A percentile compares a stretch with the other conserved stretches of the same genome.
Evolutionary conservation across 371 early-diverging fungal species (phyloP).

Genomic region (Mucor irregularis): DNA sequence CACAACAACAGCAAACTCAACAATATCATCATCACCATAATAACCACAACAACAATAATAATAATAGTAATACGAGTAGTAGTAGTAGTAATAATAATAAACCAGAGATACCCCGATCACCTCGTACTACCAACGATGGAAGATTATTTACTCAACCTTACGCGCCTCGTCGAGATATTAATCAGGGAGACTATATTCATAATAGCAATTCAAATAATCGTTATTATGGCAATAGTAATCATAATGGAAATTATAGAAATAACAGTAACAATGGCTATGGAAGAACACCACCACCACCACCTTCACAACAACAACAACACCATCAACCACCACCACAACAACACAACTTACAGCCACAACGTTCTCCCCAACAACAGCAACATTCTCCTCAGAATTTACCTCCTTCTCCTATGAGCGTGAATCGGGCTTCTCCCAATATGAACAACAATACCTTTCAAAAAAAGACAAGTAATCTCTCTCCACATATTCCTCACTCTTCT

Average conservation of each 20-base stretch:
- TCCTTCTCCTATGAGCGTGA: slow-evolving; percentile 34
- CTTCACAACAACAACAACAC: slow-evolving; percentile 13
- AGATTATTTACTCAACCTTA: slow-evolving; percentile 34
- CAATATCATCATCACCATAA: slow-evolving; percentile 12
- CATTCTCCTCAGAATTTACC: slow-evolving; percentile 7
- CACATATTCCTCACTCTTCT: slow-evolving; percentile 27
- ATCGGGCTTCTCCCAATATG: slow-evolving; percentile 27
- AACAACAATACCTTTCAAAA: slow-evolving; percentile 9
- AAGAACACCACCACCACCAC: slow-evolving; percentile 10
- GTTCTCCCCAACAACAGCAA: slow-evolving; percentile 17
- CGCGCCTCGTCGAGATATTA: slow-evolving; percentile 27
- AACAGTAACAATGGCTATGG: too few species aligned
- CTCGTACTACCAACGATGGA: slow-evolving; percentile 28
- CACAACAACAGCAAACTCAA: background rate
- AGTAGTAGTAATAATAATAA: too few species aligned
- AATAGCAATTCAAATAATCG: slow-evolving; percentile 14
- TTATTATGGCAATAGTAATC: slow-evolving; percentile 1
- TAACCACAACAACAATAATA: slow-evolving; percentile 12
- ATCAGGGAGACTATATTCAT: slow-evolving; percentile 22
- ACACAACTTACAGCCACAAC: slow-evolving; percentile 16
- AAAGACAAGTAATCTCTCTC: slow-evolving; percentile 14
- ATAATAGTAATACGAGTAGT: too few species aligned
- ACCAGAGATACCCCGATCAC: slow-evolving; percentile 28
- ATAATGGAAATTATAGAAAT: slow-evolving; percentile 1
- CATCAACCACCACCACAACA: slow-evolving; percentile 16